A percentile compares a stretch with the other conserved stretches of the same genome.
phyloP scores from a whole-genome alignment of 2,329 filamentous ascomycete genomes.

The Thelonectria discophora region DNA sequence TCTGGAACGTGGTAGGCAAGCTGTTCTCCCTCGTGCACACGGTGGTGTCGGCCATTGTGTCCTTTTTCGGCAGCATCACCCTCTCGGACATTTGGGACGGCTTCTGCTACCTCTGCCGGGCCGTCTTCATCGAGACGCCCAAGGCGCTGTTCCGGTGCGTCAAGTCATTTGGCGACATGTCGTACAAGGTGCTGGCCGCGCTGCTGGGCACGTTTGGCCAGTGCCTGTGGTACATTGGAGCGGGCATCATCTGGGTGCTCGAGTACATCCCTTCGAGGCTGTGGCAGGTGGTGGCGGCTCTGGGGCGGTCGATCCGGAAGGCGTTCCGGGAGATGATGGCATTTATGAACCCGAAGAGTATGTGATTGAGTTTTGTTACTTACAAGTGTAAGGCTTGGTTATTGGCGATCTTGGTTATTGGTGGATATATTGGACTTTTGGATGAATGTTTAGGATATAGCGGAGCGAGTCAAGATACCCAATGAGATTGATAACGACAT shows the following conservation, averaged over 20 bases:
- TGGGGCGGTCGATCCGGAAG: constrained; percentile 45
- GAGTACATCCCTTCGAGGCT: constrained; percentile 48
- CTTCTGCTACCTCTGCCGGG: constrained; percentile 41
- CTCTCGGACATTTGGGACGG: constrained; percentile 52
- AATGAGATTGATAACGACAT: background rate
- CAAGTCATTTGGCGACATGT: constrained; percentile 33
- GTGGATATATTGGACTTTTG: background rate
- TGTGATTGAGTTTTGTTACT: constrained; percentile 17
- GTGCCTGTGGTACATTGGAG: constrained; percentile 39
- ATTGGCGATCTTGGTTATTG: background rate
- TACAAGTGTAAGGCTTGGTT: constrained; percentile 1
- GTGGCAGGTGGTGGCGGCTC: constrained; percentile 43
- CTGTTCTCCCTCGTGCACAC: constrained; percentile 50
- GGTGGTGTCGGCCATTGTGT: constrained; percentile 43
- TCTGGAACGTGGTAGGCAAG: constrained; percentile 39
- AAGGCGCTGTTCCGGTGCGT: constrained; percentile 41
- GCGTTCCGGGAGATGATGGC: constrained; percentile 49
- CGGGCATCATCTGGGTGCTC: constrained; percentile 42
- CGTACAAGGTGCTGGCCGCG: constrained; percentile 39
- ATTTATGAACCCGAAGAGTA: constrained; percentile 49
- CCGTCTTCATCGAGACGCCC: constrained; percentile 47
- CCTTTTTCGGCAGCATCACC: constrained; percentile 49
- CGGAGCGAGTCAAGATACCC: background rate
- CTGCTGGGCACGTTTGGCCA: constrained; percentile 25
- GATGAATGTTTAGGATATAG: background rate